Evolutionary conservation across 2,329 filamentous ascomycete genomes (phyloP).

Genomic region (Trichoderma sp.): DNA sequence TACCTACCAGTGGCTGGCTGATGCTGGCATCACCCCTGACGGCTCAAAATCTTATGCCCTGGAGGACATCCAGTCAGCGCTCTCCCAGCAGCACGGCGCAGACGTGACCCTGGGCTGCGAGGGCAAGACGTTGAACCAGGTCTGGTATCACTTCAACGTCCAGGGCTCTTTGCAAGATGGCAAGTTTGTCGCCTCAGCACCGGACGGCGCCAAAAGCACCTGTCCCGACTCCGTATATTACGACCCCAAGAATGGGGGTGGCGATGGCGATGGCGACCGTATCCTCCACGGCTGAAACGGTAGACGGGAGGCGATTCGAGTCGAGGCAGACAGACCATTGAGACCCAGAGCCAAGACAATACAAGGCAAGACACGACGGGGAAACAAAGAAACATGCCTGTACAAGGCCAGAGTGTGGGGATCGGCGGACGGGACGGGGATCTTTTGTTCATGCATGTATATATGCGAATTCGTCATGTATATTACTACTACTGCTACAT

Average conservation of each 20-base stretch:
- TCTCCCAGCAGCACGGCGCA: conserved; percentile 54
- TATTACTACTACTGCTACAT: not conserved
- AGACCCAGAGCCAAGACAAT: not conserved
- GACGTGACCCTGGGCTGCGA: conserved; percentile 61
- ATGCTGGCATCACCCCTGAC: conserved; percentile 60
- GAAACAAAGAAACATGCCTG: conserved; percentile 4
- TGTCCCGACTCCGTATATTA: conserved; percentile 70
- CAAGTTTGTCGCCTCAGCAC: conserved; percentile 57
- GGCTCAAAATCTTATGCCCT: conserved; percentile 59
- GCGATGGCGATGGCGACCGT: not conserved
- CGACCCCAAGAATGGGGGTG: conserved; percentile 33
- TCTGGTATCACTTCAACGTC: conserved; percentile 67
- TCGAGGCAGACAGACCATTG: not conserved
- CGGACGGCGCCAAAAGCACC: conserved; percentile 57
- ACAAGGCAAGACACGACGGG: not conserved
- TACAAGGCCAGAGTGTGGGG: conserved; percentile 2
- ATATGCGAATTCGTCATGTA: conserved; percentile 11
- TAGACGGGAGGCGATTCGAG: not conserved
- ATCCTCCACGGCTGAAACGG: not conserved
- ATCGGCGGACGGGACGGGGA: conserved; percentile 3
- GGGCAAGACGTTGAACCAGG: conserved; percentile 48
- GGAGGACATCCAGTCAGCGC: conserved; percentile 58
- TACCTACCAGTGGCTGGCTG: conserved; percentile 62
- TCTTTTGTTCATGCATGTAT: conserved; percentile 16
- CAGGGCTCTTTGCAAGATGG: conserved; percentile 59